These are phyloP conservation scores for Alternaria novae-zelandiae DNA, from an alignment of 2,329 filamentous ascomycete genomes.

Conservation along the genomic window DNA sequence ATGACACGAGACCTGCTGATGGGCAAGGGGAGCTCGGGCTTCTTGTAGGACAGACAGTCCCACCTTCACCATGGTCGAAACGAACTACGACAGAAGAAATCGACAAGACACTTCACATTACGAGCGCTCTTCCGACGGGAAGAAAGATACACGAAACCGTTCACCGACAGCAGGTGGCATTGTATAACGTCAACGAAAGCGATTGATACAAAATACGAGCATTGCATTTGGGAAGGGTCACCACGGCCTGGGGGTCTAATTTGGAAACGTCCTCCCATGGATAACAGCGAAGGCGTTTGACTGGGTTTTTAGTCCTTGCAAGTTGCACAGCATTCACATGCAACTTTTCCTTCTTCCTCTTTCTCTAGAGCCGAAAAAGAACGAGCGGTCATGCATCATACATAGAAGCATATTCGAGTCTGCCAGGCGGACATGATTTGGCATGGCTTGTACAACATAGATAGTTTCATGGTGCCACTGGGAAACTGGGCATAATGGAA, in stretches of 20 bases:
- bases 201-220: constrained; percentile 11
- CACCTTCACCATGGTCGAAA: background rate
- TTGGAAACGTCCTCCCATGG: background rate
- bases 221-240: constrained; percentile 21
- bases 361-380: background rate
- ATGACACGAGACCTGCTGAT: constrained; percentile 87
- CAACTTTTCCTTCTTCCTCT: background rate
- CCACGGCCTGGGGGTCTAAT: constrained; percentile 11
- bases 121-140: constrained; percentile 3
- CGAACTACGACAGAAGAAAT: background rate
- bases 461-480: background rate
- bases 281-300: constrained; percentile 23
- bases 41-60: constrained; percentile 30
- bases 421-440: background rate
- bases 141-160: background rate
- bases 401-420: background rate
- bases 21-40: constrained; percentile 41
- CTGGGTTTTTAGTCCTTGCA: constrained; percentile 1
- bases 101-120: background rate
- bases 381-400: background rate
- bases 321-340: background rate
- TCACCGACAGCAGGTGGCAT: background rate
- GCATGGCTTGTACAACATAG: background rate
- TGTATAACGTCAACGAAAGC: constrained; percentile 13
- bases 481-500: background rate